Base-by-base conservation (phyloP, 2,329 filamentous ascomycete genomes). In the Camillea tinctor region DNA sequence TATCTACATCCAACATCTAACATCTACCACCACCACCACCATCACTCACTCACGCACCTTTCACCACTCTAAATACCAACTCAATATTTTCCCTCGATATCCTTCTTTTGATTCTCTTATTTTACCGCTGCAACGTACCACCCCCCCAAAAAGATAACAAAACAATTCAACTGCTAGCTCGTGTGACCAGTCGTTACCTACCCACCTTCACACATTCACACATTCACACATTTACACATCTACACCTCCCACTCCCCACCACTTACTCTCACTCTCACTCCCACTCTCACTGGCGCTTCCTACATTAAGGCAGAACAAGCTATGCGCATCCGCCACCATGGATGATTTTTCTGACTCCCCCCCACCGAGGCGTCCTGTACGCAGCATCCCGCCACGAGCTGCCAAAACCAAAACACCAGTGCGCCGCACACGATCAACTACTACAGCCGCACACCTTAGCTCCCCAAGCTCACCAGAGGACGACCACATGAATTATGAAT, bases 341-440 rank as follows among this genome's bases (percentile, higher is more conserved):
- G 64, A 68, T 36, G 61, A 59, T 36, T 60, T 63, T 54, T 64
- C 51, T 23, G 64, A 58, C 36, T 60, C 52, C 13, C 48, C 61
- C 17, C 65, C 64, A 17, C 58, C 63, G 51, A 64, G 60, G 56
- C 63, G 64, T 60, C 59, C 65, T 51, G 61, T 66, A n/a, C 71
- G 72, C 50, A 64, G 60, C 48, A 59, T 68, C 54, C 72, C 70
- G 22, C 60, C 60, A 11, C 71, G 71, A 48, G 68, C 61, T 20
- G 71, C 71, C 5, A 74, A 73, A 58, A 64, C 65, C 53, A 73
- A 72, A 60, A 52, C 30, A 50, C 69, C 71, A 1, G 59, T 40
- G 20, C 67, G 70, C 19, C 55, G 59, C 49, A 73, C 71, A 15
- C 59, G 71, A 44, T 68, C 71, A 1, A 69, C 66, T 20, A 66